Evolutionary conservation across 1,139 yeast genomes (phyloP).

Genomic region (Sugiyamaella xylanicola): DNA sequence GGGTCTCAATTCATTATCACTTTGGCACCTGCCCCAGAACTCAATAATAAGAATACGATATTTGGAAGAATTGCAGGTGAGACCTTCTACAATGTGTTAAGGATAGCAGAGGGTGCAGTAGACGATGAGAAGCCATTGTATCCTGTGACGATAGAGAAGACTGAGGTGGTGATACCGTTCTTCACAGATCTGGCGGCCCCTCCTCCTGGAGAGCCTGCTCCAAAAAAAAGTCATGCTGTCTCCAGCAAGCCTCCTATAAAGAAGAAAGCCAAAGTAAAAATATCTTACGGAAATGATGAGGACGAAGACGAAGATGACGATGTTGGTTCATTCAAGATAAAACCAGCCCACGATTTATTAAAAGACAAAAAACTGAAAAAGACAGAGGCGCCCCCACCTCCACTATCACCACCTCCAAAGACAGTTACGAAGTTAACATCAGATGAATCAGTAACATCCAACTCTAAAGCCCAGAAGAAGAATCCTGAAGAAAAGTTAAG

Average conservation of each 20-base stretch:
- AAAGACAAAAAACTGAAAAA: constrained; percentile 11
- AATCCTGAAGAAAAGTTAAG: not conserved
- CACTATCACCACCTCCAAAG: constrained; percentile 16
- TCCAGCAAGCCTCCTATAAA: constrained; percentile 11
- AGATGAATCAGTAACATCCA: no score
- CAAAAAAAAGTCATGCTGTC: not conserved
- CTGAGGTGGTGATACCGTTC: constrained; percentile 52
- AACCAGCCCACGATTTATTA: constrained; percentile 53
- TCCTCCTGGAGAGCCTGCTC: not conserved
- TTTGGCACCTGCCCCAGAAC: constrained; percentile 47
- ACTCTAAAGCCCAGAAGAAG: no score
- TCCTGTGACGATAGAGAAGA: constrained; percentile 51
- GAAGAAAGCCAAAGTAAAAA: constrained; percentile 30
- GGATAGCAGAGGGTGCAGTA: constrained; percentile 55
- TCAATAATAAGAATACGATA: constrained; percentile 53
- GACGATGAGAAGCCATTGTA: constrained; percentile 51
- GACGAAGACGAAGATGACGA: constrained; percentile 44
- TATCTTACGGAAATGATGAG: constrained; percentile 34
- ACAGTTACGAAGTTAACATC: no score
- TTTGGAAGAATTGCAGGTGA: constrained; percentile 68
- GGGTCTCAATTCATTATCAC: constrained; percentile 59
- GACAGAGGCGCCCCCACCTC: not conserved
- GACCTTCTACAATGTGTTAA: constrained; percentile 56
- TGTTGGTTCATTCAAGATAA: constrained; percentile 46
- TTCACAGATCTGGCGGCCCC: constrained; percentile 49